Evolutionary conservation across 352 stramenopile genomes (phyloP), one percentile per base, ranked within the genome.

Genomic region (Globisporangium alternatum): DNA sequence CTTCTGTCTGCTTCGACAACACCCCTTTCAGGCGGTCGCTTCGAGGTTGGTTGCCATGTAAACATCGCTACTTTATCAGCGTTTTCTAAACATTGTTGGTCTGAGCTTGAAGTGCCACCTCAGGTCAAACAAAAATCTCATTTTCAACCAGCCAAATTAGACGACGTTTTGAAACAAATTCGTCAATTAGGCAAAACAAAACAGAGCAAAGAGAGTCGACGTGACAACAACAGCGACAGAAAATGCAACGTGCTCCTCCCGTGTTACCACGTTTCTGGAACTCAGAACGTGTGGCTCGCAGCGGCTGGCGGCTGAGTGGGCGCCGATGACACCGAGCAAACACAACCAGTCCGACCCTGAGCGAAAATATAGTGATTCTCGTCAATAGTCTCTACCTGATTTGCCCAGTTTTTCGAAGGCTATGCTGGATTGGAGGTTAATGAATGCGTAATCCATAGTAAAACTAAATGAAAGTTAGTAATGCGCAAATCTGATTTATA

Each of bases 251-350:
- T 21, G 35, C 53, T 48, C 53, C 35, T 45, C 53, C 31, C 31
- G 21, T 25, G 12, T 60, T 47, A 51, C 54, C 54, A 60, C 54
- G 35, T 60, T 28, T 60, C 54, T 60, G 54, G 35, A 22, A 37
- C 54, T 49, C 54, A 47, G 54, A 47, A 49, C 22, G 55, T 61
- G 55, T 61, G 55, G 55, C 51, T 57, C 31, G 8, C 55, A 51
- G 37, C 7, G 10, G 22, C 13, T 37, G 35, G 39, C 22, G 41
- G 56, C 30, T 62, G 56, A 53, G 56, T 62, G 56, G 54, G 56
- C 22, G 28, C 28, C 13, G 43, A 62, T 62, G 43, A 43, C 41
- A 33, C 21, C 15, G 19, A 60, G 48, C 25, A 21, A 35, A 49
- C 22, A 19, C 22, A 19, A 58, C 31, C 53, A 47, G 35, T 41